phyloP scores from a whole-genome alignment of 768 basidiomycete genomes.

The Aureoboletus auriporus region DNA sequence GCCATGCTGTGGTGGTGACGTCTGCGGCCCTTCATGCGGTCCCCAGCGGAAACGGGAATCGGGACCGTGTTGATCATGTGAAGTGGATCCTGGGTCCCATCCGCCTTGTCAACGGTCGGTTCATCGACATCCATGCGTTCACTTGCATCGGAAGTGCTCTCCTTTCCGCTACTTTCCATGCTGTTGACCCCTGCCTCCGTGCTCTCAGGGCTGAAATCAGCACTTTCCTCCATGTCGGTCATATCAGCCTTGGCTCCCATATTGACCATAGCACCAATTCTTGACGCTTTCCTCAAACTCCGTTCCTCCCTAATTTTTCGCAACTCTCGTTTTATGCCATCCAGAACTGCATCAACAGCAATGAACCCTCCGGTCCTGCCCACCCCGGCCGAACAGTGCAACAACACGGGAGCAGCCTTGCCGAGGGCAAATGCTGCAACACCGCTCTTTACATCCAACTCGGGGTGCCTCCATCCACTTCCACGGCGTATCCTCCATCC shows the following conservation, averaged over 20 bases:
- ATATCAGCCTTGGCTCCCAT: not conserved
- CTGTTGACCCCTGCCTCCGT: slow-evolving; percentile 7
- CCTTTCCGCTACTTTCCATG: slow-evolving; percentile 1
- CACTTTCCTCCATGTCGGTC: slow-evolving; percentile 3
- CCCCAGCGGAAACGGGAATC: slow-evolving; percentile 27
- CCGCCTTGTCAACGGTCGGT: not conserved
- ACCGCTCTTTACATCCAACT: slow-evolving; percentile 53
- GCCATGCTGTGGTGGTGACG: slow-evolving; percentile 4
- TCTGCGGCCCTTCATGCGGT: slow-evolving; percentile 17
- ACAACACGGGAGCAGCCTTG: slow-evolving; percentile 52
- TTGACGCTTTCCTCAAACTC: slow-evolving; percentile 2
- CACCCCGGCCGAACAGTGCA: slow-evolving; percentile 94
- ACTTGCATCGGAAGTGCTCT: slow-evolving; percentile 2
- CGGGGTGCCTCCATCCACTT: slow-evolving; percentile 30
- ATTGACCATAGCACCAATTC: not conserved
- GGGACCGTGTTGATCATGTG: slow-evolving; percentile 21
- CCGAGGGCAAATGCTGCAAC: slow-evolving; percentile 51
- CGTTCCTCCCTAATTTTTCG: slow-evolving; percentile 29
- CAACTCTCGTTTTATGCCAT: slow-evolving; percentile 64
- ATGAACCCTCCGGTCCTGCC: slow-evolving; percentile 95
- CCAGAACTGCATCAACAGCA: slow-evolving; percentile 81
- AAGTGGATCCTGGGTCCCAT: slow-evolving; percentile 1
- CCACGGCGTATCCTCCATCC: slow-evolving; percentile 10
- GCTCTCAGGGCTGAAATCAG: slow-evolving; percentile 4
- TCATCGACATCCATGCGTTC: slow-evolving; percentile 28